Percentiles rank a stretch among this genome's conserved stretches.
These are phyloP conservation scores for Fraxinus americana DNA, from an alignment of 257 asterid genomes.

Conservation along the genomic window DNA sequence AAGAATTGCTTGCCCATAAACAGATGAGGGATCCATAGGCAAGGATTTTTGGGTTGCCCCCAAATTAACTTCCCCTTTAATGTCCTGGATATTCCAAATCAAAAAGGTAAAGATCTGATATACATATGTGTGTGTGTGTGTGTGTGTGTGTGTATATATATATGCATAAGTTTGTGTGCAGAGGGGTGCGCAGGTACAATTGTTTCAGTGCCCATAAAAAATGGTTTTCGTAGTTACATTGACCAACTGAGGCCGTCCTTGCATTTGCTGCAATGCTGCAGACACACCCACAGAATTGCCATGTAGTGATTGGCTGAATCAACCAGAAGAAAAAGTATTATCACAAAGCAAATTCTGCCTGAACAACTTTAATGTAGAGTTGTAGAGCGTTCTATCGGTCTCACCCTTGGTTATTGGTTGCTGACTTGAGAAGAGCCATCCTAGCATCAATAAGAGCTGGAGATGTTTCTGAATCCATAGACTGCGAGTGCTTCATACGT, in stretches of 20 bases:
- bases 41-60: constrained; percentile 71
- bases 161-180: background rate
- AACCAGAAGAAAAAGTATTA: constrained; percentile 30
- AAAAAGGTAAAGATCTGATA: constrained; percentile 11
- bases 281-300: constrained; percentile 86
- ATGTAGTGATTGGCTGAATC: constrained; percentile 88
- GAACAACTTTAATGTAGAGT: constrained; percentile 3
- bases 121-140: background rate
- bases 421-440: constrained; percentile 93
- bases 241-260: constrained; percentile 84
- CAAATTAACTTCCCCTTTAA: constrained; percentile 74
- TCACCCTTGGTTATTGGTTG: constrained; percentile 92
- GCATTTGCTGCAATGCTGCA: constrained; percentile 97
- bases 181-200: background rate
- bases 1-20: constrained; percentile 91
- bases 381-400: constrained; percentile 23
- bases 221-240: constrained; percentile 47
- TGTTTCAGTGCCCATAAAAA: background rate
- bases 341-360: constrained; percentile 1
- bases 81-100: constrained; percentile 55
- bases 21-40: constrained; percentile 89
- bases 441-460: constrained; percentile 84
- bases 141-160: background rate
- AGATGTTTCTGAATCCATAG: constrained; percentile 91
- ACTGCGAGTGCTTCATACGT: constrained; percentile 86